Base-by-base conservation (phyloP, 306 rosid species). In the Acmispon strigosus region DNA sequence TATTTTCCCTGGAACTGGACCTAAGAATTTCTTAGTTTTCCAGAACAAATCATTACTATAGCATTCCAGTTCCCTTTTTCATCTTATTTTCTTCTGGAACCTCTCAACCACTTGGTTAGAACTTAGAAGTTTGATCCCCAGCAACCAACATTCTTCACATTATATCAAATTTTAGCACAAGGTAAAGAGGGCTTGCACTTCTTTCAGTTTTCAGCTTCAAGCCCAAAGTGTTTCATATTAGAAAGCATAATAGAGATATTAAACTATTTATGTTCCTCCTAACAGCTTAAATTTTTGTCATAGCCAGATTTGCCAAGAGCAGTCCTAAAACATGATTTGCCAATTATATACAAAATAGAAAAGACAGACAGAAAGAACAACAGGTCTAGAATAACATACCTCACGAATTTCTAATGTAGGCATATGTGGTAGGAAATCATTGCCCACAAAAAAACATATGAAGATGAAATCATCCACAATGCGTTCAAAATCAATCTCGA, bases 361-460 rank as follows among this genome's bases (percentile, higher is more conserved):
- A 62, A 64, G n/a, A 8, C 9, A 50, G 2, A 61, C 36, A 6
- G 15, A 75, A 11, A 63, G 27, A 70, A 57, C 47, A 20, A 14
- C 45, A 66, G 24, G 62, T 19, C 10, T 14, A 63, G 51, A 57
- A 60, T 52, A 41, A 0, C 83, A 57, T 67, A 95, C 99, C 97
- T 95, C 99, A 16, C 99, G 96, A 62, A 95, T 95, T 86, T 95
- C 99, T 42, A 95, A 70, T 2, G 97, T 95, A 27, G 99, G 97
- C 99, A 95, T 91, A 73, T 95, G 99, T 8, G 99, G 99, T 66
- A 95, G 86, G 81, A 95, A 95, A 85, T 95, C 99, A 60, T 95
- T 95, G 66, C 99, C 97, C 57, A 95, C 97, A 32, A 95, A 95
- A 73, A 95, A 95, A 67, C 99, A 95, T 18, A 95, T 84, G 80